Evolutionary conservation across 805 yeast species (phyloP), one percentile per base, ranked within the genome.

Genomic region (Lipomyces orientalis): DNA sequence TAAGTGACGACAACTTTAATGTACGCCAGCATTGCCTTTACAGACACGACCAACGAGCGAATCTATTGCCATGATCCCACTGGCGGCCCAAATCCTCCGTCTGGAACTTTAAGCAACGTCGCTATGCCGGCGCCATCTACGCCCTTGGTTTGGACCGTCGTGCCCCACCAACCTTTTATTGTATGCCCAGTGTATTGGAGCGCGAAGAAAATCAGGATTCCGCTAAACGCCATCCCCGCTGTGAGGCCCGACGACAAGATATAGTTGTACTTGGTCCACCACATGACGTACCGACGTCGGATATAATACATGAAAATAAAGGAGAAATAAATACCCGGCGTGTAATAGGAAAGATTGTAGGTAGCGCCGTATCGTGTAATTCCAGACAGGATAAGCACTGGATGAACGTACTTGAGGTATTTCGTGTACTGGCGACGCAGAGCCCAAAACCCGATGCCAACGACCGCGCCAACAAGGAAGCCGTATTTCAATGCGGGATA

Each of bases 151-250:
- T 49, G 10, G 16, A 65, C 71, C 58, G 74, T 76, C 65, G 82
- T 85, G 22, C 91, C 93, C 92, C 92, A 89, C 93, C 93, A 89
- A n/a, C n/a, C 8, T 64, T 62, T 8, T 87, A 61, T 1, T 76
- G 70, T 2, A 73, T 72, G 16, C 80, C 78, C 16, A 79, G 80
- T 43, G 55, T 80, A 80, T 58, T 82, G 82, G 4, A 84, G 81
- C 0, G 84, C 79, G 70, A 87, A 80, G 73, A 87, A 87, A 10
- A 88, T 83, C 33, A 87, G 66, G 64, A 89, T 78, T 1, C 89
- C 84, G 37, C 89, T 83, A 69, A 87, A 81, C 0, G 91, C 91
- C n/a, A 88, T 83, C 0, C 91, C 91, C 8, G 88, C 84, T 54
- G 88, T 88, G 22, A 89, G 77, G 1, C 87, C 92, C 34, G 89